Evolutionary conservation across 495 filamentous ascomycete species (phyloP).

Genomic region (Penicillium antarcticum): DNA sequence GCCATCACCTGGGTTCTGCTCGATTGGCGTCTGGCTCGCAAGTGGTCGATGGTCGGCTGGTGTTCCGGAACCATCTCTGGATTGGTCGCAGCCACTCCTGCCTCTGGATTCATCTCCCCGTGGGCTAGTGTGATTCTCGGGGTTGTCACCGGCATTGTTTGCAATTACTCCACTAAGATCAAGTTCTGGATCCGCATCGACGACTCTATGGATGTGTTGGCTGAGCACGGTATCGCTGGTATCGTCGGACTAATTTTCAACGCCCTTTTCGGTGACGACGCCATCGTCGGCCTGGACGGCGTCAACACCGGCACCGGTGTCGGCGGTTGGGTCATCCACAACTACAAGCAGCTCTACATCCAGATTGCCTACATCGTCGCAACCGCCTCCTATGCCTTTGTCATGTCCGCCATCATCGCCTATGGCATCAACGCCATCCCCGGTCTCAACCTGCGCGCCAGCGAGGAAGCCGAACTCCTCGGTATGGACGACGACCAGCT

Average conservation of each 20-base stretch:
- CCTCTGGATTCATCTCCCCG: conserved; percentile 81
- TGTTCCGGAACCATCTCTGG: conserved; percentile 92
- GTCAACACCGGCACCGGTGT: conserved; percentile 71
- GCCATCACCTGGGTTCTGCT: conserved; percentile 88
- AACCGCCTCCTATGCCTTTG: conserved; percentile 70
- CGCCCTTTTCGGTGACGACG: conserved; percentile 79
- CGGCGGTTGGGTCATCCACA: conserved; percentile 85
- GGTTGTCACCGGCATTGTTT: conserved; percentile 76
- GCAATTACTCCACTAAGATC: conserved; percentile 95
- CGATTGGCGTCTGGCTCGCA: conserved; percentile 90
- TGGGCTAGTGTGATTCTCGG: conserved; percentile 88
- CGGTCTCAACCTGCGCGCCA: conserved; percentile 86
- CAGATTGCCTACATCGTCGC: conserved; percentile 90
- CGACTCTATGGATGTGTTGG: conserved; percentile 96
- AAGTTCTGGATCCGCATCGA: conserved; percentile 96
- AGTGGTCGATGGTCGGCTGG: conserved; percentile 99
- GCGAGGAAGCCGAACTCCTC: conserved; percentile 92
- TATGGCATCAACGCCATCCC: conserved; percentile 82
- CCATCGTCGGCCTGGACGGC: conserved; percentile 91
- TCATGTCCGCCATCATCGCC: conserved; percentile 79
- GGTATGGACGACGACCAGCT: conserved; percentile 99
- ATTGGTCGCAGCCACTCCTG: conserved; percentile 87
- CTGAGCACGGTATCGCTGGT: conserved; percentile 93
- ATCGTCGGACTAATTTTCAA: conserved; percentile 93
- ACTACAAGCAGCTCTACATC: conserved; percentile 86